These are phyloP conservation scores for Neoboletus magnificus DNA, from an alignment of 768 basidiomycete genomes.

Conservation along the genomic window DNA sequence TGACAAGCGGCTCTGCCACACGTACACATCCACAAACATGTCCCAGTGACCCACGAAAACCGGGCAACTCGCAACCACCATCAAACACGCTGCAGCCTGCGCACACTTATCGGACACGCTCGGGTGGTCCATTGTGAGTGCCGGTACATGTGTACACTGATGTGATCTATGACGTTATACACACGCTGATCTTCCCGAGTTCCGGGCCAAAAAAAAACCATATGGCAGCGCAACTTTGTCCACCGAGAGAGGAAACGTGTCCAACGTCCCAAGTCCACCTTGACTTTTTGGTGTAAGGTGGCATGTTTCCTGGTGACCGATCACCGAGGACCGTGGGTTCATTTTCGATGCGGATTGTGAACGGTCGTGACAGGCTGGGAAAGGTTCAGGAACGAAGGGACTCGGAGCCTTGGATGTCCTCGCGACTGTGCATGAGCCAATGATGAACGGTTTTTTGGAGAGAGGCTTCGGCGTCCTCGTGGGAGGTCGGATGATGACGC, in stretches of 20 bases:
- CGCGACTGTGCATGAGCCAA: background rate
- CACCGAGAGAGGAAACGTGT: background rate
- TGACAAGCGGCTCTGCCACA: no score
- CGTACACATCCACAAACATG: constrained; percentile 8
- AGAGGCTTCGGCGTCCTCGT: constrained; percentile 2
- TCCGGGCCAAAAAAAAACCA: background rate
- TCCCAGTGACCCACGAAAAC: no score
- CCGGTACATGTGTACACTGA: background rate
- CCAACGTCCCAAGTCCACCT: background rate
- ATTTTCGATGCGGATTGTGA: background rate
- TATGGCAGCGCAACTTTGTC: constrained; percentile 5
- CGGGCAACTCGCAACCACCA: background rate
- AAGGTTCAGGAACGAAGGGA: constrained; percentile 5
- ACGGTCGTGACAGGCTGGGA: background rate
- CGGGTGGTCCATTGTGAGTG: background rate
- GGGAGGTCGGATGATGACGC: constrained; percentile 10
- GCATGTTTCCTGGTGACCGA: constrained; percentile 1
- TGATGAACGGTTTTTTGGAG: background rate
- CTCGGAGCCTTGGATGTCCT: background rate
- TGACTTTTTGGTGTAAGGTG: constrained; percentile 1
- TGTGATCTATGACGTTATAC: background rate
- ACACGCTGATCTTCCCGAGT: constrained; percentile 6
- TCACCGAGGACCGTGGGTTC: background rate
- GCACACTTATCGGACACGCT: background rate
- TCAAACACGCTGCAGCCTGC: background rate